Base-by-base conservation (phyloP, 768 basidiomycete genomes). In the Cubamyces sp. region DNA sequence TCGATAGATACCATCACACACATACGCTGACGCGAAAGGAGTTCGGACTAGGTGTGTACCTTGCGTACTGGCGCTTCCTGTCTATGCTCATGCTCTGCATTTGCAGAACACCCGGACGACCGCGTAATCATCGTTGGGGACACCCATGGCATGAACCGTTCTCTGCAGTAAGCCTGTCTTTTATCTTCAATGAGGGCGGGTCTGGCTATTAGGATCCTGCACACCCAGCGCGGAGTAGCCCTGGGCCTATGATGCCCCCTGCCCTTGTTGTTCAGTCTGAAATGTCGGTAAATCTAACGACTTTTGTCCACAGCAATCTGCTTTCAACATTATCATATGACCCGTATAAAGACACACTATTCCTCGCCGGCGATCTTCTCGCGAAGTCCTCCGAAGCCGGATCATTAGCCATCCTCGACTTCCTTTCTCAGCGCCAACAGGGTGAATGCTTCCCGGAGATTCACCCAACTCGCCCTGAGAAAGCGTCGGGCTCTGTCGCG, bases 331-430 rank as follows among this genome's bases (percentile, higher is more conserved):
- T 93, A 23, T 76, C 81, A 3, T 96, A 90, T 72, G 69, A 85
- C 30, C 78, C 84, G 0, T 64, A 71, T 3, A 77, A 78, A 15
- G 95, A 97, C 68, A 82, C 81, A 0, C 78, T 98, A 30, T 76
- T 98, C 25, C 91, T 94, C 69, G 81, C 88, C 37, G 96, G 96
- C 15, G 96, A 98, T 73, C 78, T 96, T 16, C 68, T 92, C 18
- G 78, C 90, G 21, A 96, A 91, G 73, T 90, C 87, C 5, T 72
- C 81, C 0, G 80, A 82, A 55, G 64, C 81, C 39, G 81, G 82
- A n/a, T 89, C 91, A 0, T 73, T 88, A 61, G 77, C 82, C 6
- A 80, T 90, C 19, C 75, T 96, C 9, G 74, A 78, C 7, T 92
- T 83, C 73, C 81, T 97, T 81, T 75, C 86, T 2, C 69, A 75